Percentiles rank a stretch among this genome's conserved stretches.
These are phyloP conservation scores for Starmerella vitae DNA, from an alignment of 805 yeast genomes.

Conservation along the genomic window DNA sequence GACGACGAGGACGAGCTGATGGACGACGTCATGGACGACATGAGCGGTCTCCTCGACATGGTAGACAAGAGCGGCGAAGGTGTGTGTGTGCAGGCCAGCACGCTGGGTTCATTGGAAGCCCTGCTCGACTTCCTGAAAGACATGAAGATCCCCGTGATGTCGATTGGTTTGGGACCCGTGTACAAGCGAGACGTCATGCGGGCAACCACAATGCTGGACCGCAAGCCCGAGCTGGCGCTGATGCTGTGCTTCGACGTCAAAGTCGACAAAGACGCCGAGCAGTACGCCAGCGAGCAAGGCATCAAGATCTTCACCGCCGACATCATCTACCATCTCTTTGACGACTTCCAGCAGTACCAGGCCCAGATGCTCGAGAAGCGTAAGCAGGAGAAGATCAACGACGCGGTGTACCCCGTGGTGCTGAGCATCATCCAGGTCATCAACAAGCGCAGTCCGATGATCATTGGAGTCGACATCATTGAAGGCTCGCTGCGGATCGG, in stretches of 20 bases:
- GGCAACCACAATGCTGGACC: conserved; percentile 91
- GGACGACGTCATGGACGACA: conserved; percentile 98
- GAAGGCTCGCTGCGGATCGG: conserved; percentile 86
- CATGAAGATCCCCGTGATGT: conserved; percentile 98
- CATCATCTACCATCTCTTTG: conserved; percentile 91
- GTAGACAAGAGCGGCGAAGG: conserved; percentile 93
- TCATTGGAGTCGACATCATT: conserved; percentile 92
- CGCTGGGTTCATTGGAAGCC: conserved; percentile 96
- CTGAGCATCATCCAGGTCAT: conserved; percentile 88
- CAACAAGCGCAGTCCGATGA: conserved; percentile 98
- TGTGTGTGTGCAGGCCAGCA: conserved; percentile 96
- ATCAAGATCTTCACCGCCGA: conserved; percentile 90
- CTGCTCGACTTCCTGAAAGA: conserved; percentile 90
- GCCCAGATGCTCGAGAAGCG: conserved; percentile 73
- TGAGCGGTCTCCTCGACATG: conserved; percentile 85
- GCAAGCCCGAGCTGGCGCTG: conserved; percentile 89
- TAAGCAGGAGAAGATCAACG: conserved; percentile 74
- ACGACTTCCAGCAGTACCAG: conserved; percentile 87
- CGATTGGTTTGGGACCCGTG: conserved; percentile 96
- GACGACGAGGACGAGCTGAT: conserved; percentile 94
- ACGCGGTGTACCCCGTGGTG: conserved; percentile 91
- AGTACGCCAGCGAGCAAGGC: conserved; percentile 87
- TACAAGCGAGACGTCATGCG: conserved; percentile 97
- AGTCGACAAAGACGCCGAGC: conserved; percentile 96
- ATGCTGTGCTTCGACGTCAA: conserved; percentile 98